These are phyloP conservation scores for Phytopythium kandeliae DNA, from an alignment of 352 stramenopile genomes.

Conservation along the genomic window DNA sequence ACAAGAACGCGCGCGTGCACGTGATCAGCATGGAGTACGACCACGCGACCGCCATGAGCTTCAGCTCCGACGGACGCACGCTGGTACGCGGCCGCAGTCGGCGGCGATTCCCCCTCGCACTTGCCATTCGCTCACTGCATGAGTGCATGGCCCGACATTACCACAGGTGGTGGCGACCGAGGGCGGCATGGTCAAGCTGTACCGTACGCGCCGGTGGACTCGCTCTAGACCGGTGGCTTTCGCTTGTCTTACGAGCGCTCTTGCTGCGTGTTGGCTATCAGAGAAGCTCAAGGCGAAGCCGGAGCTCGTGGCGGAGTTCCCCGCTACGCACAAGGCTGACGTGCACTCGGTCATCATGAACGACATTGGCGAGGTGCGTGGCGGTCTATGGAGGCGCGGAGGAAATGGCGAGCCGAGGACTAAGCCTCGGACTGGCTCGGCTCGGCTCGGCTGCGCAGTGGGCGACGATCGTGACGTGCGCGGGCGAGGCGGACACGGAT, in stretches of 20 bases:
- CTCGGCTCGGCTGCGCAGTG: conserved; percentile 44
- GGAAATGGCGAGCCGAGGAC: no score
- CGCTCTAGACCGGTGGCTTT: background rate
- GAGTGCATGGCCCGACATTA: background rate
- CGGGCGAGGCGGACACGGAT: conserved; percentile 60
- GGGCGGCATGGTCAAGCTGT: conserved; percentile 65
- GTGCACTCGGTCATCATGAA: conserved; percentile 82
- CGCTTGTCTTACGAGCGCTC: background rate
- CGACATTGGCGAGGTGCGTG: conserved; percentile 60
- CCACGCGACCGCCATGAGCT: conserved; percentile 64
- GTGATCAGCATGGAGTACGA: conserved; percentile 78
- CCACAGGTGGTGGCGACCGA: conserved; percentile 53
- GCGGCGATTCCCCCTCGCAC: no score
- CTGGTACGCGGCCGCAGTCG: conserved; percentile 34
- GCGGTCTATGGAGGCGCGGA: no score
- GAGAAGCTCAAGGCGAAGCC: conserved; percentile 76
- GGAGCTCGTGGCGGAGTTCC: conserved; percentile 60
- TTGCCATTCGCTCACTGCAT: background rate
- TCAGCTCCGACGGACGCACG: conserved; percentile 69
- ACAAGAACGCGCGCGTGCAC: conserved; percentile 57
- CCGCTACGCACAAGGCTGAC: conserved; percentile 60
- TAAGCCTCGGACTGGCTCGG: no score
- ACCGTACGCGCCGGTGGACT: conserved; percentile 53
- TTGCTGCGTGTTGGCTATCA: conserved; percentile 8
- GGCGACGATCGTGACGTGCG: conserved; percentile 73